Evolutionary conservation across 495 filamentous ascomycete species (phyloP).

Genomic region (Terfezia claveryi): DNA sequence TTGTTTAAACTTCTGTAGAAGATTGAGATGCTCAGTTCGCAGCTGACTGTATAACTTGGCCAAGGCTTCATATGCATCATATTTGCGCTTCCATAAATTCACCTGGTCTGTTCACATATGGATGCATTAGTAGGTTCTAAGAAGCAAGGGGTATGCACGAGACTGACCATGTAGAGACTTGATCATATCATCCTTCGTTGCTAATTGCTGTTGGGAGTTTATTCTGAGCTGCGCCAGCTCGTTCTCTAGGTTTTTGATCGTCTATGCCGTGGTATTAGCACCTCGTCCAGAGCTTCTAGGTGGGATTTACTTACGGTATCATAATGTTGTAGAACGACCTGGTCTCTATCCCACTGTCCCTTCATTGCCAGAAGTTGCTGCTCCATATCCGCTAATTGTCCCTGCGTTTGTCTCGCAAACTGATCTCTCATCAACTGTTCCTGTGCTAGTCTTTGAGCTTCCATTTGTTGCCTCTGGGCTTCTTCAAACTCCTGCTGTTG

Average conservation of each 20-base stretch:
- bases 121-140: too few species aligned
- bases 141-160: constrained; percentile 2
- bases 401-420: constrained; percentile 75
- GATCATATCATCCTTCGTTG: constrained; percentile 87
- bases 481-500: constrained; percentile 86
- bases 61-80: constrained; percentile 89
- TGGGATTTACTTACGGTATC: constrained; percentile 26
- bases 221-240: constrained; percentile 63
- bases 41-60: constrained; percentile 94
- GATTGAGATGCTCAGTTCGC: constrained; percentile 81
- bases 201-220: constrained; percentile 64
- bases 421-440: constrained; percentile 75
- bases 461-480: constrained; percentile 66
- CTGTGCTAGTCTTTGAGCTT: constrained; percentile 77
- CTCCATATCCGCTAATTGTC: constrained; percentile 79
- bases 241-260: constrained; percentile 76
- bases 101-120: constrained; percentile 10
- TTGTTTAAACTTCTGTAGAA: constrained; percentile 83
- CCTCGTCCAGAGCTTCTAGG: neutral
- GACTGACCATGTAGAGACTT: constrained; percentile 42
- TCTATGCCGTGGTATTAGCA: constrained; percentile 20
- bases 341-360: constrained; percentile 89
- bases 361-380: constrained; percentile 83
- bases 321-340: constrained; percentile 90
- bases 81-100: constrained; percentile 91